Evolutionary conservation across 345 rosid genomes (phyloP).

Genomic region (Draba incana): DNA sequence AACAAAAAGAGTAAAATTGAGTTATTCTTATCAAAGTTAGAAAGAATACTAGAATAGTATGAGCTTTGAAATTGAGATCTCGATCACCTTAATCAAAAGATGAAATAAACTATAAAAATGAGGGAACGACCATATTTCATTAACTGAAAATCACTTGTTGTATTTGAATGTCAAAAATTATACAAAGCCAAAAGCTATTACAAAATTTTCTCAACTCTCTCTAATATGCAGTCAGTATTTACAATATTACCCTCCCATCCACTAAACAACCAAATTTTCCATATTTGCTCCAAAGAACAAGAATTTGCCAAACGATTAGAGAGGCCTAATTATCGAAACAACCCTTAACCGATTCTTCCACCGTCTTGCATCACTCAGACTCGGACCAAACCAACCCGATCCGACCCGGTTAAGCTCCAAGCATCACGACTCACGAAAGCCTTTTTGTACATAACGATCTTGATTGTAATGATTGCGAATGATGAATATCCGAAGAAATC

Average conservation of each 20-base stretch:
- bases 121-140: neutral
- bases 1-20: too few relatives aligned
- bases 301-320: slow-evolving; percentile 9
- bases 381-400: neutral
- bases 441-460: slow-evolving; percentile 28
- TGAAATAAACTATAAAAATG: neutral
- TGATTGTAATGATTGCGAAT: slow-evolving; percentile 6
- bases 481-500: slow-evolving; percentile 13
- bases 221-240: slow-evolving; percentile 26
- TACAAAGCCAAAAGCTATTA: slow-evolving; percentile 34
- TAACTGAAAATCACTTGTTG: slow-evolving; percentile 7
- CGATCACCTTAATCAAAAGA: neutral
- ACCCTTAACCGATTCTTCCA: slow-evolving; percentile 16
- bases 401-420: slow-evolving; percentile 28
- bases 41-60: neutral
- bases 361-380: slow-evolving; percentile 8
- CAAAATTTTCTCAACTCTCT: slow-evolving; percentile 41
- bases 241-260: slow-evolving; percentile 30
- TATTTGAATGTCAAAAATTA: slow-evolving; percentile 2
- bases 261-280: slow-evolving; percentile 13
- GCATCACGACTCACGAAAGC: slow-evolving; percentile 22
- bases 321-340: slow-evolving; percentile 19
- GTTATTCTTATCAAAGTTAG: too few relatives aligned
- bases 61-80: neutral
- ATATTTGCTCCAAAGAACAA: slow-evolving; percentile 29